Percentiles rank a stretch among this genome's conserved stretches.
Evolutionary conservation across 176 grass and related monocot genomes (phyloP).

Genomic region (Hyparrhenia diplandra): DNA sequence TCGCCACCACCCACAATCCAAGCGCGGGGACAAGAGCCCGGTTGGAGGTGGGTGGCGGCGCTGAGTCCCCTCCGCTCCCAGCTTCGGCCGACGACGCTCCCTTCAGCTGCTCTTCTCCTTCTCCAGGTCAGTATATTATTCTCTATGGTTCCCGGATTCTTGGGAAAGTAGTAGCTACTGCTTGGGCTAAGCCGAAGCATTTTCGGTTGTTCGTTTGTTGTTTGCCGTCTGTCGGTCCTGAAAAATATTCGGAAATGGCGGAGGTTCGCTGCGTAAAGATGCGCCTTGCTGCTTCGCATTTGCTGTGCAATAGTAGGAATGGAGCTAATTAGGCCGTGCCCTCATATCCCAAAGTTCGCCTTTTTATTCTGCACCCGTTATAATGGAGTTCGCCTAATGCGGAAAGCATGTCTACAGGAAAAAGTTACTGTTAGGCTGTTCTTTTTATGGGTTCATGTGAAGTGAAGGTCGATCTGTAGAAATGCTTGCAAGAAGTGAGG

Average conservation of each 20-base stretch:
- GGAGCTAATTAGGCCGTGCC: not conserved
- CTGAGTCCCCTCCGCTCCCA: constrained; percentile 13
- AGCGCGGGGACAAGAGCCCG: not conserved
- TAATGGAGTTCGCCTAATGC: not conserved
- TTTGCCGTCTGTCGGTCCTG: not conserved
- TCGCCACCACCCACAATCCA: constrained; percentile 18
- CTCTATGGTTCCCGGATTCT: not conserved
- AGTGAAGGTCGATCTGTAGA: not conserved
- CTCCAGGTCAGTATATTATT: constrained; percentile 24
- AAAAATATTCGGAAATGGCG: not conserved
- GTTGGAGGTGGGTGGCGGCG: not conserved
- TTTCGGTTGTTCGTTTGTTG: not conserved
- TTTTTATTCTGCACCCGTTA: not conserved
- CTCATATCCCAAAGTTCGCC: not conserved
- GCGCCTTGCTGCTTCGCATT: not conserved
- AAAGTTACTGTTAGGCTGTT: not conserved
- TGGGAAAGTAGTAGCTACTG: not conserved
- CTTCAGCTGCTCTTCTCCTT: constrained; percentile 10
- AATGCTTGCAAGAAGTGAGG: not conserved
- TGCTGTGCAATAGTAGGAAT: not conserved
- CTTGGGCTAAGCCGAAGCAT: not conserved
- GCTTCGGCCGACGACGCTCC: not conserved
- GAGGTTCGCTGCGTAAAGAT: not conserved
- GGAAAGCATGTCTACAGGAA: not conserved
- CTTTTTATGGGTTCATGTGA: not conserved